Base-by-base conservation (phyloP, 306 rosid species). In the Lathyrus aphaca region DNA sequence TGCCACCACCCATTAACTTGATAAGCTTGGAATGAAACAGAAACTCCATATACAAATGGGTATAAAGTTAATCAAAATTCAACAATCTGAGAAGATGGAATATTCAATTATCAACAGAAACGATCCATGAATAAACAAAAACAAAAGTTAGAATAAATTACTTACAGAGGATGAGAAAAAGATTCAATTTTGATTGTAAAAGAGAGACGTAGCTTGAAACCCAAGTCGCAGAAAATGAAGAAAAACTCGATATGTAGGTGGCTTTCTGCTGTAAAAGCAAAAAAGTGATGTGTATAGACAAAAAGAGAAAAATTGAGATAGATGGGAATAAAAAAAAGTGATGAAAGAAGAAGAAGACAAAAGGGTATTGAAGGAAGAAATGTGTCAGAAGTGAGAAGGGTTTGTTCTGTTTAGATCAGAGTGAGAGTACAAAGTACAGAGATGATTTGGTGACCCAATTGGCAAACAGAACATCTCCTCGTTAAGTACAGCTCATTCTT, bases 1-100 rank as follows among this genome's bases (percentile, higher is more conserved):
- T 25, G 66, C 80, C 69, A 74, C 85, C 68, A 69, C 84, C 74
- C 42, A 38, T 68, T 30, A 63, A 44, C 69, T 55, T 81, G 8
- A 60, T 73, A 13, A 71, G 66, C 78, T 79, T 86, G 55, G 65
- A 74, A 70, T 69, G 77, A 25, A 80, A 74, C 23, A 81, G 61
- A 65, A 73, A 9, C 23, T 81, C 89, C 95, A 83, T 86, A 40
- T 59, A 5, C 4, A 10, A 17, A 51, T 64, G 6, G 6, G 35
- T 45, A 53, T 21, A 7, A 35, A 35, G 39, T 35, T 35, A 35
- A 53, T 69, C 77, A 61, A 39, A 61, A 40, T 55, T 63, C 35
- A 10, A 32, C 13, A n/a, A 35, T 35, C 39, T 35, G 39, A 35
- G 10, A 7, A 35, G 39, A 7, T 35, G 10, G 39, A 35, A 35